phyloP scores from a whole-genome alignment of 768 basidiomycete species.

The Calocybe cyanea region DNA sequence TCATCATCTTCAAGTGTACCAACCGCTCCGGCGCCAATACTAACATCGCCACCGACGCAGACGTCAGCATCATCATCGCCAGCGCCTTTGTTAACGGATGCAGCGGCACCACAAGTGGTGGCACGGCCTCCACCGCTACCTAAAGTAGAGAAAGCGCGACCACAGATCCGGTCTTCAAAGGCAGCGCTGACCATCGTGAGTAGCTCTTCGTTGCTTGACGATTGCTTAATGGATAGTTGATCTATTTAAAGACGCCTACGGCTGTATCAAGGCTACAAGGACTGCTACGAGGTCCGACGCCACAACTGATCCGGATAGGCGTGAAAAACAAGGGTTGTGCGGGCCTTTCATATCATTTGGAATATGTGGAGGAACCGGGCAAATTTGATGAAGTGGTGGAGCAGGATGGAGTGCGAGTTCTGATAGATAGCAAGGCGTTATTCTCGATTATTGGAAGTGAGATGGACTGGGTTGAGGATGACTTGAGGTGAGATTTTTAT shows the following conservation, averaged over 20 bases:
- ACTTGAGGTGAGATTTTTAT: conserved; percentile 53
- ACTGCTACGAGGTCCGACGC: conserved; percentile 79
- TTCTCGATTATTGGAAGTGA: conserved; percentile 98
- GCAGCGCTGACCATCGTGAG: conserved; percentile 74
- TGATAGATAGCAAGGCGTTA: conserved; percentile 95
- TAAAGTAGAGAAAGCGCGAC: conserved; percentile 58
- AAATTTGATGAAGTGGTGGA: conserved; percentile 96
- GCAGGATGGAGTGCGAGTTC: conserved; percentile 90
- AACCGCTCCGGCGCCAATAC: too few relatives aligned
- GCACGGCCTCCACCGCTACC: conserved; percentile 71
- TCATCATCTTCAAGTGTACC: too few relatives aligned
- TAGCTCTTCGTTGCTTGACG: conserved; percentile 12
- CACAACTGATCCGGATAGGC: conserved; percentile 90
- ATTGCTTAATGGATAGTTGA: conserved; percentile 5
- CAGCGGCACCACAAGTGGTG: conserved; percentile 66
- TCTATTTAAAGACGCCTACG: conserved; percentile 58
- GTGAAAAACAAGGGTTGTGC: conserved; percentile 98
- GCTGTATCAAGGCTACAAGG: conserved; percentile 71
- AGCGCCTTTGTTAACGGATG: conserved; percentile 48
- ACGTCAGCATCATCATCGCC: conserved; percentile 1
- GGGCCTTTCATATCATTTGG: conserved; percentile 81
- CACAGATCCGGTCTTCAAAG: conserved; percentile 65
- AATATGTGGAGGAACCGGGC: conserved; percentile 87
- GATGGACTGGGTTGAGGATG: conserved; percentile 98
- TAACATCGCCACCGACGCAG: conserved; percentile 2